Percentiles rank a stretch among this genome's conserved stretches.
These are phyloP conservation scores for Boletus rufocinnamomeus DNA, from an alignment of 768 basidiomycete genomes.

Conservation along the genomic window DNA sequence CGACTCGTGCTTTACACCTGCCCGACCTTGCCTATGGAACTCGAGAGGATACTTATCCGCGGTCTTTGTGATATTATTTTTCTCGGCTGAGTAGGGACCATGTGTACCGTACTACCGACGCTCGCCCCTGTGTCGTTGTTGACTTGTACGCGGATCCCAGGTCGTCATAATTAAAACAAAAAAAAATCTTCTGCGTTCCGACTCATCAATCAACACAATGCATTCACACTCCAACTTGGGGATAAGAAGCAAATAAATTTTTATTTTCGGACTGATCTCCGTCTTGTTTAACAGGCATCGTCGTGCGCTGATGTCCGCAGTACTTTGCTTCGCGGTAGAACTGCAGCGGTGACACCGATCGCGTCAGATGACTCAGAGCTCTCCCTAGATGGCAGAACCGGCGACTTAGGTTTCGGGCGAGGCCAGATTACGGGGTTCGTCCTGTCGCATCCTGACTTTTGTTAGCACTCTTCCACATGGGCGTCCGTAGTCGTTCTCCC, in stretches of 20 bases:
- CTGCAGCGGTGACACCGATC: background rate
- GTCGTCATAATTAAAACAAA: background rate
- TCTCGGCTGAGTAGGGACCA: background rate
- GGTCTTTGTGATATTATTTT: background rate
- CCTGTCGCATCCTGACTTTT: background rate
- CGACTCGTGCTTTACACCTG: background rate
- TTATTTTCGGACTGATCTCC: slow-evolving; percentile 13
- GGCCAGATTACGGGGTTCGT: background rate
- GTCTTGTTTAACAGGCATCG: background rate
- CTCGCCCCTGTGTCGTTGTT: slow-evolving; percentile 7
- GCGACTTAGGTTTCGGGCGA: slow-evolving; percentile 7
- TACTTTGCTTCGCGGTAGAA: slow-evolving; percentile 28
- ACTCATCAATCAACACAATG: background rate
- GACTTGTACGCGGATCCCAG: slow-evolving; percentile 4
- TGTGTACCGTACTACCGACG: background rate
- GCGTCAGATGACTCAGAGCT: background rate
- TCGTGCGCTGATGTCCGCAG: slow-evolving; percentile 14
- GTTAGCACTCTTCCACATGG: background rate
- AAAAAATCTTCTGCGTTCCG: background rate
- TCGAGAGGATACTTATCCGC: slow-evolving; percentile 5
- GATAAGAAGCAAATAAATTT: background rate
- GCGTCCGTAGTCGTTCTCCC: background rate
- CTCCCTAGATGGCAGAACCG: background rate
- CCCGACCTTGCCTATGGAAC: background rate
- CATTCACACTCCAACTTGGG: background rate